A percentile compares a stretch with the other conserved stretches of the same genome.
Conservation (phyloP, 768 basidiomycete species). For the Boletellus ananas region DNA sequence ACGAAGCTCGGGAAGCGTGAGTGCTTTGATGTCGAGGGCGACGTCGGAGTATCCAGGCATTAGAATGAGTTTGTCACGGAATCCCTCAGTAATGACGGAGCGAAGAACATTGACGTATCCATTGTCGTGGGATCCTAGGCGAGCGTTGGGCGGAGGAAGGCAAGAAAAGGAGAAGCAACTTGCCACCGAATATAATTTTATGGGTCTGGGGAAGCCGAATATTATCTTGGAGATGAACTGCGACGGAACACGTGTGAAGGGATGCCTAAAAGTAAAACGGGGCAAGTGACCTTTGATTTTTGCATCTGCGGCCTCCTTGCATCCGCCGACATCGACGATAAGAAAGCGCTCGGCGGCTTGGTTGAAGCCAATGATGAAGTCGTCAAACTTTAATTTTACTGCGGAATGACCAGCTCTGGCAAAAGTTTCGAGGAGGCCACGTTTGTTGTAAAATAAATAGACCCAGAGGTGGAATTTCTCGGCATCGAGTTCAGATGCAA, state of each 20-base stretch:
- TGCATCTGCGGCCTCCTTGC: constrained; percentile 71
- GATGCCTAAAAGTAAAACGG: background rate
- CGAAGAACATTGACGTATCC: constrained; percentile 63
- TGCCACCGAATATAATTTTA: constrained; percentile 68
- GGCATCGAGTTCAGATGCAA: constrained; percentile 19
- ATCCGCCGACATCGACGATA: constrained; percentile 66
- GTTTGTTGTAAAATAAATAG: constrained; percentile 61
- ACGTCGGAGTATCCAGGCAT: constrained; percentile 61
- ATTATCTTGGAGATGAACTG: constrained; percentile 40
- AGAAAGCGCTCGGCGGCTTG: constrained; percentile 63
- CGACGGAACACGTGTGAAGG: constrained; percentile 4
- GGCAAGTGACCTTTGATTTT: constrained; percentile 63
- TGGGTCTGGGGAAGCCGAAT: constrained; percentile 56
- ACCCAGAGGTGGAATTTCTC: constrained; percentile 51
- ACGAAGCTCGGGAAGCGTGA: constrained; percentile 49
- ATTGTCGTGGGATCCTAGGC: constrained; percentile 66
- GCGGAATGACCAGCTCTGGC: constrained; percentile 31
- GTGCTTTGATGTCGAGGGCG: constrained; percentile 55
- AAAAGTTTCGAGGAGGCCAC: constrained; percentile 53
- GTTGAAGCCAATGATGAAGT: constrained; percentile 68
- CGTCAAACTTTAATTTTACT: constrained; percentile 47
- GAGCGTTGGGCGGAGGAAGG: background rate
- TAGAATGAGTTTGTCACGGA: constrained; percentile 59
- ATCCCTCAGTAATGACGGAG: constrained; percentile 62
- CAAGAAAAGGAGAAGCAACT: constrained; percentile 6